phyloP scores from a whole-genome alignment of 345 rosid genomes.

The Leavenworthia alabamica region DNA sequence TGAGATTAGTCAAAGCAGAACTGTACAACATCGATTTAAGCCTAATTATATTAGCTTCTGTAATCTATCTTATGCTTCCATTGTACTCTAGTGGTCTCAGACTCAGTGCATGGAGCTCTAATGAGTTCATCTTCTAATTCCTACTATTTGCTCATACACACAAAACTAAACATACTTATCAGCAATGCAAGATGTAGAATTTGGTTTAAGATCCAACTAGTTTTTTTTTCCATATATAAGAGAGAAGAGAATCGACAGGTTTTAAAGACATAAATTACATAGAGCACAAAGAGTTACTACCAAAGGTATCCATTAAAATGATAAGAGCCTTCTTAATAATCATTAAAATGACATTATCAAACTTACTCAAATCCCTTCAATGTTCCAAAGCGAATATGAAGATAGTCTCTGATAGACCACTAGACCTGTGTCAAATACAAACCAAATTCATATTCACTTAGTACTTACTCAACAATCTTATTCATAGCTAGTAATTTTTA shows the following conservation, averaged over 20 bases:
- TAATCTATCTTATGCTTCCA: background rate
- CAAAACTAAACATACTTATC: background rate
- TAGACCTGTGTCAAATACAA: conserved; percentile 16
- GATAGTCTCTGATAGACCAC: conserved; percentile 8
- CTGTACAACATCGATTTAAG: background rate
- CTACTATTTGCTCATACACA: conserved; percentile 5
- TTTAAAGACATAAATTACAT: conserved; percentile 26
- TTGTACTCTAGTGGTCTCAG: background rate
- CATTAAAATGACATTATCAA: conserved; percentile 11
- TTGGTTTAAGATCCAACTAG: background rate
- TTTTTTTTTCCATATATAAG: conserved; percentile 1
- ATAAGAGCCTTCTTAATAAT: conserved; percentile 5
- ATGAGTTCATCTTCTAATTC: background rate
- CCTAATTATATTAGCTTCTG: background rate
- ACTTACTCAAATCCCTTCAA: conserved; percentile 16
- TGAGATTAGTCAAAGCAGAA: background rate
- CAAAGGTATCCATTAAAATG: background rate
- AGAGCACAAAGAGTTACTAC: conserved; percentile 16
- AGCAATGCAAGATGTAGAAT: background rate
- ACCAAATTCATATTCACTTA: background rate
- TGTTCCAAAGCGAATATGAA: conserved; percentile 5
- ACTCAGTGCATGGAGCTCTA: background rate
- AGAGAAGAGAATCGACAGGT: conserved; percentile 4
- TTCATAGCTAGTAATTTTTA: background rate
- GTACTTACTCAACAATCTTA: background rate